These are phyloP conservation scores for Murraya paniculata DNA, from an alignment of 345 rosid species.

Conservation along the genomic window DNA sequence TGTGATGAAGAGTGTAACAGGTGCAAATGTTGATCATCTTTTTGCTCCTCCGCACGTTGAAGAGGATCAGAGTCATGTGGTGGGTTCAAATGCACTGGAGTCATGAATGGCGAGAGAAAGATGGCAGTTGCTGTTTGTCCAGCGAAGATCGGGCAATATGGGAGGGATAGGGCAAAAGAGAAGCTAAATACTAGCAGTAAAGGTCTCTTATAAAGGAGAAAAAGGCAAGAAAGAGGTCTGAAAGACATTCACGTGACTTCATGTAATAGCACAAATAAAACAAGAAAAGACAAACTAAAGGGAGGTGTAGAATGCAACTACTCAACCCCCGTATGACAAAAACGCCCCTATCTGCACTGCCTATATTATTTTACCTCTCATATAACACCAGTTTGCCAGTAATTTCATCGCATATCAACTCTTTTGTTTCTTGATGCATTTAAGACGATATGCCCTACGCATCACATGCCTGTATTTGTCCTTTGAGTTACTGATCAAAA, in stretches of 20 bases:
- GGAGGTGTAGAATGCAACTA: conserved; percentile 42
- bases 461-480: conserved; percentile 33
- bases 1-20: conserved; percentile 28
- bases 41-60: conserved; percentile 19
- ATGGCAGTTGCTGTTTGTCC: neutral
- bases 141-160: conserved; percentile 8
- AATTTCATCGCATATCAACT: neutral
- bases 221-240: conserved; percentile 18
- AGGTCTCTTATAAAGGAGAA: conserved; percentile 5
- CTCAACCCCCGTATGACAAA: conserved; percentile 33
- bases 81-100: conserved; percentile 33
- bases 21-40: conserved; percentile 32
- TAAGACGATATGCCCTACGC: conserved; percentile 20
- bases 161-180: conserved; percentile 11
- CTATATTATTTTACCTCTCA: neutral
- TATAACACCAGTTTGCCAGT: neutral
- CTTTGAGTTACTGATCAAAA: conserved; percentile 5
- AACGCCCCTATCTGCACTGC: conserved; percentile 19
- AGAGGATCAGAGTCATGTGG: conserved; percentile 16
- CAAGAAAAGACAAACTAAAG: conserved; percentile 38
- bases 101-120: conserved; percentile 24
- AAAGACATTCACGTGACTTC: conserved; percentile 49
- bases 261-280: conserved; percentile 33
- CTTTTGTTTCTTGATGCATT: neutral
- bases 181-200: neutral